These are phyloP conservation scores for Trichoderma aggressivum DNA, from an alignment of 2,329 filamentous ascomycete species.

Conservation along the genomic window DNA sequence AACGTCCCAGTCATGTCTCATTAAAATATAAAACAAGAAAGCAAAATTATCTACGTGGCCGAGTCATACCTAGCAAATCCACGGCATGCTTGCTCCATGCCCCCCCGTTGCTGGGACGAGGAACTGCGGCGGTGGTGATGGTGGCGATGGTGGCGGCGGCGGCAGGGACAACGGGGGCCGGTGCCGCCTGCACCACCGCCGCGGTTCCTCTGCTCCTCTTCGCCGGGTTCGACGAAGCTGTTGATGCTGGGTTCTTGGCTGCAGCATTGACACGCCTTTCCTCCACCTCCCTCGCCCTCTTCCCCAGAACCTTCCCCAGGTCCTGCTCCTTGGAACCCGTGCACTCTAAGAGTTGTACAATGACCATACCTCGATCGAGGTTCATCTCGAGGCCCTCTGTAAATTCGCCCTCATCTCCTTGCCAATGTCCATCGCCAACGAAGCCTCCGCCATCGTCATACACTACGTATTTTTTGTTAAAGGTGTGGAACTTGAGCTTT, in stretches of 20 bases:
- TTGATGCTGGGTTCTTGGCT: constrained; percentile 30
- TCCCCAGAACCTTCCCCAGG: constrained; percentile 70
- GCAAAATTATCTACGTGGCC: constrained; percentile 37
- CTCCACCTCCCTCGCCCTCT: constrained; percentile 57
- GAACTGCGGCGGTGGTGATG: not conserved
- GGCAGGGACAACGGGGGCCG: not conserved
- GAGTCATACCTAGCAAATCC: constrained; percentile 61
- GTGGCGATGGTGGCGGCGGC: not conserved
- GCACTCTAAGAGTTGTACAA: constrained; percentile 77
- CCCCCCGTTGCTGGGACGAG: constrained; percentile 43
- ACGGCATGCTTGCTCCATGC: constrained; percentile 68
- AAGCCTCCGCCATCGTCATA: constrained; percentile 79
- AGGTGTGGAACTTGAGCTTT: constrained; percentile 79
- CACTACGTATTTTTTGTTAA: constrained; percentile 89
- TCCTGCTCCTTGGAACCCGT: constrained; percentile 75
- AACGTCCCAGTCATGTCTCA: not conserved
- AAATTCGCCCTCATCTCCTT: constrained; percentile 51
- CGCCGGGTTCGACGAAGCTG: not conserved
- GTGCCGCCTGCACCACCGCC: not conserved
- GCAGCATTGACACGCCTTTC: constrained; percentile 43
- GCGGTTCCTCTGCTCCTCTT: not conserved
- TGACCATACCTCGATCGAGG: constrained; percentile 69
- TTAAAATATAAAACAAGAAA: not conserved
- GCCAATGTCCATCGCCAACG: constrained; percentile 82
- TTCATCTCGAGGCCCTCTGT: constrained; percentile 78